A percentile compares a stretch with the other conserved stretches of the same genome.
Conservation (phyloP, 202 grass and related monocot species). For the Panicum virgatum region DNA sequence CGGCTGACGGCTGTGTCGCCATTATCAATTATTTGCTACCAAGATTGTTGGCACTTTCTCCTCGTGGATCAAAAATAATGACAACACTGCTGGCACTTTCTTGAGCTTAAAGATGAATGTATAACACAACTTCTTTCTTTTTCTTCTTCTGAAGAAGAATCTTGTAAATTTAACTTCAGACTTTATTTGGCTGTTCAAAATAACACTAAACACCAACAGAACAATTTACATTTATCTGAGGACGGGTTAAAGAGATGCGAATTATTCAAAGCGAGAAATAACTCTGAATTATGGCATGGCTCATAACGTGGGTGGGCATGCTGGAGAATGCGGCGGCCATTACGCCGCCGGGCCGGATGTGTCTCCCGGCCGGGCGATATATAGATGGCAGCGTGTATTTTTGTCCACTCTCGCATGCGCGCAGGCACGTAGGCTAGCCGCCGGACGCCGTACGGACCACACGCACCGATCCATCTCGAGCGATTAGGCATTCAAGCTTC, state of each 20-base stretch:
- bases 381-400: not conserved
- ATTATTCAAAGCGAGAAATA: not conserved
- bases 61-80: not conserved
- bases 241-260: not conserved
- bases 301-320: not conserved
- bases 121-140: no score
- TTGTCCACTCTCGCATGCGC: conserved; percentile 13
- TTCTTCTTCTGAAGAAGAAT: not conserved
- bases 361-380: not conserved
- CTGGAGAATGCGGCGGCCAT: not conserved
- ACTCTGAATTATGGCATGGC: not conserved
- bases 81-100: no score
- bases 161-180: not conserved
- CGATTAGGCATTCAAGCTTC: not conserved
- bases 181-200: not conserved
- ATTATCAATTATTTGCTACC: not conserved
- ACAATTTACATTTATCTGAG: not conserved
- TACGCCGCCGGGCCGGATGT: not conserved
- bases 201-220: not conserved
- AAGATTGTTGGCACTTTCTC: not conserved
- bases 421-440: conserved; percentile 20
- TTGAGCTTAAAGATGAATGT: no score
- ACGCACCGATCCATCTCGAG: not conserved
- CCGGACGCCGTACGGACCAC: not conserved
- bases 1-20: not conserved